These are phyloP conservation scores for Alternaria tenuissima DNA, from an alignment of 2,329 filamentous ascomycete genomes.

Conservation along the genomic window DNA sequence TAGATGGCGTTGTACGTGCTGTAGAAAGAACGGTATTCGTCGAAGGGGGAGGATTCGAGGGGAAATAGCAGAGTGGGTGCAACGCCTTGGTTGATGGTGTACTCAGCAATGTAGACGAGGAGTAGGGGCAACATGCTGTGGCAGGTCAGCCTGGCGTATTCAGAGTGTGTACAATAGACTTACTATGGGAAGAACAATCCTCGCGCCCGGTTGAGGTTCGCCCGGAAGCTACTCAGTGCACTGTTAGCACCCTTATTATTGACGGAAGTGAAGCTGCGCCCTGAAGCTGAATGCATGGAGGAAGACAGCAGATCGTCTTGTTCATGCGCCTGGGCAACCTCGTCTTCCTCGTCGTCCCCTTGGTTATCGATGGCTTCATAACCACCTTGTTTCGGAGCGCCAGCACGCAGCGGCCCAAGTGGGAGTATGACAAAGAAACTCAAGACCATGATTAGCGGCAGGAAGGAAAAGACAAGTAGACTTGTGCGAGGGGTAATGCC, in stretches of 20 bases:
- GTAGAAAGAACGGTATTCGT: slow-evolving; percentile 85
- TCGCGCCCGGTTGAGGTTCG: slow-evolving; percentile 70
- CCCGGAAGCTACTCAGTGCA: slow-evolving; percentile 49
- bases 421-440: slow-evolving; percentile 88
- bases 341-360: slow-evolving; percentile 33
- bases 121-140: slow-evolving; percentile 84
- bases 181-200: slow-evolving; percentile 76
- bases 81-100: slow-evolving; percentile 96
- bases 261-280: slow-evolving; percentile 33
- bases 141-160: slow-evolving; percentile 11
- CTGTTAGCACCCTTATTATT: slow-evolving; percentile 19
- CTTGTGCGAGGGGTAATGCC: slow-evolving; percentile 77
- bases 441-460: slow-evolving; percentile 82
- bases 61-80: slow-evolving; percentile 90
- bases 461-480: slow-evolving; percentile 77
- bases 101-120: slow-evolving; percentile 93
- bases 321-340: slow-evolving; percentile 27
- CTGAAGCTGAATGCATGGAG: slow-evolving; percentile 43
- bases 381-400: slow-evolving; percentile 52
- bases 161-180: slow-evolving; percentile 30
- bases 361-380: slow-evolving; percentile 64
- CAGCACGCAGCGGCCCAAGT: slow-evolving; percentile 66
- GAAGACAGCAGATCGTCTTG: slow-evolving; percentile 48
- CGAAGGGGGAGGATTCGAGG: slow-evolving; percentile 76
- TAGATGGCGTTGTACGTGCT: slow-evolving; percentile 95